Evolutionary conservation across 805 yeast genomes (phyloP).

Genomic region (Candida patagonica): DNA sequence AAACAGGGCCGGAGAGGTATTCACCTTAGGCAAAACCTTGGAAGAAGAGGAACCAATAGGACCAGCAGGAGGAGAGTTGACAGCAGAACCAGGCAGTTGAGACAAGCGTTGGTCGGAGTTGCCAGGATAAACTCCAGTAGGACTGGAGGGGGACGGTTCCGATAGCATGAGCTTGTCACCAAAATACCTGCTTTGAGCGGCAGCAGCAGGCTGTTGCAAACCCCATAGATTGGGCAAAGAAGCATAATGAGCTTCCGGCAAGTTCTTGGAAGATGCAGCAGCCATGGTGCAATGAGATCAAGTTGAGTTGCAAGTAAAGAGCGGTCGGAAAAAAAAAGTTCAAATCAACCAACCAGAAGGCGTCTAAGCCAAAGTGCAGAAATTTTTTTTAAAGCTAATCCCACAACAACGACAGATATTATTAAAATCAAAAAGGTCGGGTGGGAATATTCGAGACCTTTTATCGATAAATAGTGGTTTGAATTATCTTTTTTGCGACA

Average conservation of each 20-base stretch:
- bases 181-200: neutral
- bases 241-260: slow-evolving; percentile 5
- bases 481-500: no score
- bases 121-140: neutral
- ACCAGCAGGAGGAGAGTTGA: neutral
- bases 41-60: neutral
- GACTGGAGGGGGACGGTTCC: slow-evolving; percentile 2
- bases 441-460: no score
- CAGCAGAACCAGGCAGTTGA: neutral
- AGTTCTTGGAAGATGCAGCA: neutral
- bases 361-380: no score
- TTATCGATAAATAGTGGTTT: no score
- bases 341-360: no score
- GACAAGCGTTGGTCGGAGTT: neutral
- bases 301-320: no score
- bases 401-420: no score
- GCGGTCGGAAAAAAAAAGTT: no score
- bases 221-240: slow-evolving; percentile 12
- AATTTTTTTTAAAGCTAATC: no score
- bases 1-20: slow-evolving; percentile 5
- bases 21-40: neutral
- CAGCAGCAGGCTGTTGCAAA: neutral
- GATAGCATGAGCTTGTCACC: neutral
- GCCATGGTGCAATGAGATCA: no score
- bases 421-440: no score